A percentile compares a stretch with the other conserved stretches of the same genome.
Evolutionary conservation across 2,329 filamentous ascomycete genomes (phyloP).

Genomic region (Calonectria pseudoreteaudii): DNA sequence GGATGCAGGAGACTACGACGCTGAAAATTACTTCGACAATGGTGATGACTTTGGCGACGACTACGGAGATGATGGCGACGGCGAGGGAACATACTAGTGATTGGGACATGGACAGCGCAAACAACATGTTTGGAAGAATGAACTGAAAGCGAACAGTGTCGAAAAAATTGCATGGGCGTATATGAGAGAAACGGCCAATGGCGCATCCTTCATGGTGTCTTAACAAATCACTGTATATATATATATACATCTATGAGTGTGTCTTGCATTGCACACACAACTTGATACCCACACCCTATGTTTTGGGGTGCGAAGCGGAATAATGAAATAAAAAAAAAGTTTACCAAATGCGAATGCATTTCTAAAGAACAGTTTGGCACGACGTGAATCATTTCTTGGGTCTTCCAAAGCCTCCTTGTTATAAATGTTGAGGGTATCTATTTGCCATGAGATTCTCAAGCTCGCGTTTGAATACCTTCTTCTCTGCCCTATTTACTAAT

Average conservation of each 20-base stretch:
- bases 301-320: slow-evolving; percentile 33
- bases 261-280: slow-evolving; percentile 24
- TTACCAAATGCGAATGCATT: neutral
- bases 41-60: slow-evolving; percentile 67
- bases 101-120: neutral
- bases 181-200: slow-evolving; percentile 1
- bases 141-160: neutral
- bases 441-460: slow-evolving; percentile 3
- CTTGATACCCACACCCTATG: slow-evolving; percentile 44
- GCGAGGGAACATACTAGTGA: slow-evolving; percentile 53
- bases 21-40: slow-evolving; percentile 71
- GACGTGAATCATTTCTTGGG: neutral
- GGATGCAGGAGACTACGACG: slow-evolving; percentile 71
- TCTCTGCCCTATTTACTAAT: neutral
- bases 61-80: slow-evolving; percentile 64
- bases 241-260: slow-evolving; percentile 23
- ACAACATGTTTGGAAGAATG: neutral
- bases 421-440: slow-evolving; percentile 25
- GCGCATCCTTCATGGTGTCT: slow-evolving; percentile 8
- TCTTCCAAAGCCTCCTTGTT: neutral
- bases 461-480: neutral
- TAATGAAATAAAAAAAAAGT: slow-evolving; percentile 33
- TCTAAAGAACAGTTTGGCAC: neutral
- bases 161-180: neutral
- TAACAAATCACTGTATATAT: slow-evolving; percentile 27